These are phyloP conservation scores for Aspergillus pseudoviridinutans DNA, from an alignment of 2,329 filamentous ascomycete genomes.

Conservation along the genomic window DNA sequence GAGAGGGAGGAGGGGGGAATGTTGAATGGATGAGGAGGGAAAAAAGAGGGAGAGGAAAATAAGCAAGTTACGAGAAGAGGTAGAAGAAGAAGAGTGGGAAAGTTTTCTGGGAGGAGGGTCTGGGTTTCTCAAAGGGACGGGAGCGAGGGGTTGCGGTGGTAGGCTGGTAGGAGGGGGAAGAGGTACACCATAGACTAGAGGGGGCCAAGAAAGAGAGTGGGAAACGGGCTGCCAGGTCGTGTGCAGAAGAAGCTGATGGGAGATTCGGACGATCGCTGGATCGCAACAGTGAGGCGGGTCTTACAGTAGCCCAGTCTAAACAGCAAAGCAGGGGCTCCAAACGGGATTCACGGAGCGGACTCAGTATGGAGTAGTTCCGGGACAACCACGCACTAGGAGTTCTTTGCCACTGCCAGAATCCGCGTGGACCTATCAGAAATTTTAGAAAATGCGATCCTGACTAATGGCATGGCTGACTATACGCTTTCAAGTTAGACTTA, in stretches of 20 bases:
- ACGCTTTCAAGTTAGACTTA: slow-evolving; percentile 8
- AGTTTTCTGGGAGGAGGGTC: too few species aligned
- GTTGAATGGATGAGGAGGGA: slow-evolving; percentile 6
- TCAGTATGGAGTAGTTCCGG: slow-evolving; percentile 2
- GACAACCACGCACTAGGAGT: slow-evolving; percentile 14
- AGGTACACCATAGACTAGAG: slow-evolving; percentile 4
- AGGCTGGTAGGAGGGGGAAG: too few species aligned
- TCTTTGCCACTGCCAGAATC: slow-evolving; percentile 8
- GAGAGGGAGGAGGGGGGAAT: slow-evolving; percentile 11
- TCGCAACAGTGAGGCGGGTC: slow-evolving; percentile 23
- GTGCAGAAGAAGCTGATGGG: slow-evolving; percentile 16
- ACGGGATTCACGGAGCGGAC: not conserved
- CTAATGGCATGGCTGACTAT: slow-evolving; percentile 14
- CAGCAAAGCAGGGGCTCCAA: slow-evolving; percentile 15
- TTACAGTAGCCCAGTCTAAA: slow-evolving; percentile 7
- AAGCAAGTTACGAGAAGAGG: slow-evolving; percentile 5
- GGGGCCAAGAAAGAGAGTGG: slow-evolving; percentile 13
- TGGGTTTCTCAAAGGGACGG: too few species aligned
- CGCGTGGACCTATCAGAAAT: slow-evolving; percentile 8
- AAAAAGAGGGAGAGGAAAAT: slow-evolving; percentile 15
- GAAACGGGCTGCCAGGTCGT: slow-evolving; percentile 18
- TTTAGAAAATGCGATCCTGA: slow-evolving; percentile 8
- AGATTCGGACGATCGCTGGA: slow-evolving; percentile 20
- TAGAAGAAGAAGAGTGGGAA: slow-evolving; percentile 7
- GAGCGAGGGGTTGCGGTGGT: too few species aligned